phyloP scores from a whole-genome alignment of 176 grass and related monocot genomes.

The Areca catechu region DNA sequence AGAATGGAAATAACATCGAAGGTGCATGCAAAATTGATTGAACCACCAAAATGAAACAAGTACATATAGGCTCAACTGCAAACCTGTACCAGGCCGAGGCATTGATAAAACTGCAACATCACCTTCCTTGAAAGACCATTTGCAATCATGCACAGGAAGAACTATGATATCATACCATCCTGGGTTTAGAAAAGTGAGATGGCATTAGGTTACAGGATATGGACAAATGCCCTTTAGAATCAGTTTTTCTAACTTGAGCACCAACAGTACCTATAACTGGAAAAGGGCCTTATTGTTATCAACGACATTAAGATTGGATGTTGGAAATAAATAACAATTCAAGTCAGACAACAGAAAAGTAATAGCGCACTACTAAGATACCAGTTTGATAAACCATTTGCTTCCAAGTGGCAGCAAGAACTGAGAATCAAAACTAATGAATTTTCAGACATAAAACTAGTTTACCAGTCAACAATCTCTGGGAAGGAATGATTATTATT shows the following conservation, averaged over 20 bases:
- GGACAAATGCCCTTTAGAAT: not conserved
- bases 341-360: not conserved
- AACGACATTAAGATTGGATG: too few relatives aligned
- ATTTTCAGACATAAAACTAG: conserved; percentile 8
- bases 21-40: too few relatives aligned
- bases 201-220: not conserved
- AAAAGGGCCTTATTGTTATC: not conserved
- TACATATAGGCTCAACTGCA: not conserved
- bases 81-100: conserved; percentile 75
- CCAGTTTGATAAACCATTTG: not conserved
- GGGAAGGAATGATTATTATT: conserved; percentile 9
- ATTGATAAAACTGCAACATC: conserved; percentile 86
- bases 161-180: conserved; percentile 95
- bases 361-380: not conserved
- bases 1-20: too few relatives aligned
- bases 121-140: conserved; percentile 99
- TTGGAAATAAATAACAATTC: not conserved
- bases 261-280: not conserved
- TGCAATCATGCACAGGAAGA: conserved; percentile 67
- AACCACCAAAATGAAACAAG: not conserved
- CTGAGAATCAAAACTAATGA: conserved; percentile 3
- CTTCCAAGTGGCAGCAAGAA: not conserved
- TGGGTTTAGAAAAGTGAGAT: conserved; percentile 29
- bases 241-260: too few relatives aligned
- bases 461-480: conserved; percentile 14